phyloP scores from a whole-genome alignment of 306 rosid species.

The Aeschynomene evenia region DNA sequence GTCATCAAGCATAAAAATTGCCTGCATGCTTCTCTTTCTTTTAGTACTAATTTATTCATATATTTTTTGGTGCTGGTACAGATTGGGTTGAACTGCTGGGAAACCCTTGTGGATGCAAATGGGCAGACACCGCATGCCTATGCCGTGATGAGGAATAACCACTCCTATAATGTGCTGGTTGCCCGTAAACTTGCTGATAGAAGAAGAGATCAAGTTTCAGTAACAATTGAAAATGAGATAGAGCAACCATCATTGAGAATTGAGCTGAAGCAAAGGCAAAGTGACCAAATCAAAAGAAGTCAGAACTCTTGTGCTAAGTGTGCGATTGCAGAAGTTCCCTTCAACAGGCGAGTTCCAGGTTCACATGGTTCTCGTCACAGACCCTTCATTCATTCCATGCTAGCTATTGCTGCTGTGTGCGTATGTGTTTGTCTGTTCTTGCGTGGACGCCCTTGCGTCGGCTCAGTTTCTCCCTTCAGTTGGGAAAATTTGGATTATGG shows the following conservation, averaged over 20 bases:
- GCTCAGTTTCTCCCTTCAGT: conserved; percentile 72
- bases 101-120: conserved; percentile 62
- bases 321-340: conserved; percentile 46
- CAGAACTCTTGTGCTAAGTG: conserved; percentile 68
- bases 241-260: conserved; percentile 33
- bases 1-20: background rate
- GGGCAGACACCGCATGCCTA: conserved; percentile 74
- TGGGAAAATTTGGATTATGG: conserved; percentile 82
- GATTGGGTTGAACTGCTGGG: conserved; percentile 88
- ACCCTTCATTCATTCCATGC: conserved; percentile 75
- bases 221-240: conserved; percentile 54
- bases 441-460: conserved; percentile 70
- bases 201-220: conserved; percentile 59
- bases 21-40: conserved; percentile 4
- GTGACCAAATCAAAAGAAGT: conserved; percentile 31
- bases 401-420: conserved; percentile 88
- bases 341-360: conserved; percentile 52
- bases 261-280: conserved; percentile 38
- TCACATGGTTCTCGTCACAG: conserved; percentile 67
- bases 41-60: background rate
- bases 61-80: conserved; percentile 27
- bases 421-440: conserved; percentile 87
- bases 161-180: conserved; percentile 64
- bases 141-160: conserved; percentile 74
- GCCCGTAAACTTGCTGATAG: conserved; percentile 60